These are phyloP conservation scores for Rhodamnia argentea DNA, from an alignment of 345 rosid species.

Conservation along the genomic window DNA sequence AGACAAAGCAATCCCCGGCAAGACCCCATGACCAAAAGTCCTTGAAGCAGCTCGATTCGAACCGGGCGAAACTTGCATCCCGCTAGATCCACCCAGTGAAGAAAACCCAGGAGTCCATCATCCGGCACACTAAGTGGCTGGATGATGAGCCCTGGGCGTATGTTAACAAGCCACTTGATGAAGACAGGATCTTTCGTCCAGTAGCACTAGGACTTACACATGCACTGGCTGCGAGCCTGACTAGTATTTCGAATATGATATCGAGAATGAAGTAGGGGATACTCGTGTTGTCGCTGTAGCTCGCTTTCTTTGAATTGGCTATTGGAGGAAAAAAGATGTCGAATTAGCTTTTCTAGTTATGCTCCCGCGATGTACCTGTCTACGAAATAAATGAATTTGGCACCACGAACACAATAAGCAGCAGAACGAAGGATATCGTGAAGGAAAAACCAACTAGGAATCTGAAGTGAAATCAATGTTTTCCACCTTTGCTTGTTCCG, in stretches of 20 bases:
- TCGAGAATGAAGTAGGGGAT: background rate
- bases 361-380: background rate
- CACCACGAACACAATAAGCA: background rate
- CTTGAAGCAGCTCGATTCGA: background rate
- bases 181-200: background rate
- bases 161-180: background rate
- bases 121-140: background rate
- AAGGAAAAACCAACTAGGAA: background rate
- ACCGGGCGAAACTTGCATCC: background rate
- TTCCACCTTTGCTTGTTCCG: background rate
- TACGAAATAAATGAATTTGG: background rate
- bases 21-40: background rate
- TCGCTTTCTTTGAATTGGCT: background rate
- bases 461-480: background rate
- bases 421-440: background rate
- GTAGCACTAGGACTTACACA: background rate
- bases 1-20: background rate
- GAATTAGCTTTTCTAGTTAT: background rate
- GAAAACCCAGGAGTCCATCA: background rate
- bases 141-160: background rate
- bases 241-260: background rate
- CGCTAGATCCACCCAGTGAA: background rate
- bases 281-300: background rate
- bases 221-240: background rate
- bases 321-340: background rate